Conservation (phyloP, 352 stramenopile genomes). For the Globisporangium rhizosaccharum region DNA sequence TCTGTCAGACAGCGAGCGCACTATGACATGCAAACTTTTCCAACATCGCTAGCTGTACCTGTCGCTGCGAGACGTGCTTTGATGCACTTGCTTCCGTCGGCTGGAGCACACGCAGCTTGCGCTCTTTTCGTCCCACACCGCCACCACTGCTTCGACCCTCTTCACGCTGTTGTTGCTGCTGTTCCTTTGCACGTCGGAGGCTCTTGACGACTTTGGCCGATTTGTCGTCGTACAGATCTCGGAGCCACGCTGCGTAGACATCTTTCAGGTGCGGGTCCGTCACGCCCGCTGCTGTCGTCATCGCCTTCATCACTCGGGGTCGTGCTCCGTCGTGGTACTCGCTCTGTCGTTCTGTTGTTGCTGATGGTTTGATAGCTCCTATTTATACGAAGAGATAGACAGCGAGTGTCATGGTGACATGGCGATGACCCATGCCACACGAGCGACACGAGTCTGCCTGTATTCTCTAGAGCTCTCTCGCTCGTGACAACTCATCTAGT, state of each 20-base stretch:
- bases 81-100: constrained; percentile 44
- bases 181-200: constrained; percentile 8
- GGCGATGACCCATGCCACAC: too few species aligned
- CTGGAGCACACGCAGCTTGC: constrained; percentile 35
- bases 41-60: constrained; percentile 10
- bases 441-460: too few species aligned
- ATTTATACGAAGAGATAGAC: neutral
- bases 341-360: too few species aligned
- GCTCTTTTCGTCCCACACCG: constrained; percentile 2
- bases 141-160: neutral
- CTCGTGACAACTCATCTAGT: too few species aligned
- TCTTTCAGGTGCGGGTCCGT: constrained; percentile 22
- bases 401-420: too few species aligned
- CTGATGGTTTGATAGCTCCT: neutral
- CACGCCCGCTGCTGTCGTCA: constrained; percentile 2
- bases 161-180: neutral
- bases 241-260: constrained; percentile 36
- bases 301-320: neutral
- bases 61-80: constrained; percentile 28
- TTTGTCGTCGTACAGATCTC: constrained; percentile 36
- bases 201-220: constrained; percentile 21
- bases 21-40: neutral
- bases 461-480: too few species aligned
- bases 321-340: neutral
- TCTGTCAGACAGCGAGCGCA: neutral